Base-by-base conservation (phyloP, 805 yeast species). In the Cyberlindnera japonica region DNA sequence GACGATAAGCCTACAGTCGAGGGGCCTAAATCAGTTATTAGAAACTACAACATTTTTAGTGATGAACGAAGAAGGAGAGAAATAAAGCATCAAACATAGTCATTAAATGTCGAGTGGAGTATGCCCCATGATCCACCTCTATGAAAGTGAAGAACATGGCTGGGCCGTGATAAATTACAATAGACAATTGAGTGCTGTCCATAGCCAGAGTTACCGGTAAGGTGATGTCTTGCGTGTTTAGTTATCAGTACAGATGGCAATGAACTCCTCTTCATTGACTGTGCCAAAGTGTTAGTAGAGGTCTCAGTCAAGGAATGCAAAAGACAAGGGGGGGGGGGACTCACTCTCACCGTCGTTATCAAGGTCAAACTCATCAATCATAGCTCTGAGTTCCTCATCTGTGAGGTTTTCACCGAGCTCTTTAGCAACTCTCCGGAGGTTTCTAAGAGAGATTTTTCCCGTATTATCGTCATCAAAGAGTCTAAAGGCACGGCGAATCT, bases 311-410 rank as follows among this genome's bases (percentile, higher is more conserved):
- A 63, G 62, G 63, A 67, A 63, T 22, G 74, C 14, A 12, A 9
- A 6, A 12, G 12, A 11, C 16, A 25, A 8, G 22, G 11, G 20
- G 5, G 20, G 29, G 38, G 46, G 40, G 18, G 37, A 53, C 45
- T 37, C 25, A 42, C 45, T 90, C 50, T 86, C 96, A 37, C 98
- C 98, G 61, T 93, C 98, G 41, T 87, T 95, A 59, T 93, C 97
- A 37, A 90, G 66, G 64, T 93, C 99, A 58, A 93, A 93, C 62
- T 91, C 98, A 47, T 90, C 96, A 49, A 93, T 93, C 99, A 93
- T 93, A 5, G 97, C 97, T 50, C 85, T 74, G 37, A 93, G 69
- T 57, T 93, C 99, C 44, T 88, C 96, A 51, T 93, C 99, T 6
- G 87, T 81, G 43, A 93, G 67, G 52, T 83, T 85, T 61, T 93